phyloP scores from a whole-genome alignment of 495 filamentous ascomycete species.

The Podospora conica region DNA sequence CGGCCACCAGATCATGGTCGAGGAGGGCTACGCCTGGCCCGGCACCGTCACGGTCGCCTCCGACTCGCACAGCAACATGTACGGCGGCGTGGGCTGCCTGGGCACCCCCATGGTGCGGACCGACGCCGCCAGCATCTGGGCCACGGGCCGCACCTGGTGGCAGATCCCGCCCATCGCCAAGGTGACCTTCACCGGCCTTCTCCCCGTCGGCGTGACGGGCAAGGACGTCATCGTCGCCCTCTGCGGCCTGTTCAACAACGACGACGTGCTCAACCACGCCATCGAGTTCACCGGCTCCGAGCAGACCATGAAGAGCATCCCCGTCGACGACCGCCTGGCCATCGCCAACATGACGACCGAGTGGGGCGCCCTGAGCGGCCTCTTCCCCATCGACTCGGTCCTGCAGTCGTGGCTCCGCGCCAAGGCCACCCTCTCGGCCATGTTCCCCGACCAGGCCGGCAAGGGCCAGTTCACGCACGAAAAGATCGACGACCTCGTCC shows the following conservation, averaged over 20 bases:
- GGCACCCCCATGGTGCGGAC: slow-evolving; percentile 84
- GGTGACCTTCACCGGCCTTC: slow-evolving; percentile 66
- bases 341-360: slow-evolving; percentile 97
- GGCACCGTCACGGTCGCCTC: slow-evolving; percentile 77
- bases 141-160: slow-evolving; percentile 80
- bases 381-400: slow-evolving; percentile 73
- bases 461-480: slow-evolving; percentile 53
- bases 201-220: slow-evolving; percentile 79
- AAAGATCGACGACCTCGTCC: slow-evolving; percentile 64
- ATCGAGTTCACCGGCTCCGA: slow-evolving; percentile 83
- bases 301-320: slow-evolving; percentile 67
- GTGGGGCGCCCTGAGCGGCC: slow-evolving; percentile 76
- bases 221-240: slow-evolving; percentile 94
- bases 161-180: slow-evolving; percentile 81
- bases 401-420: slow-evolving; percentile 69
- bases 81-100: slow-evolving; percentile 70
- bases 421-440: slow-evolving; percentile 66
- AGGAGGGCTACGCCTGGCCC: slow-evolving; percentile 56
- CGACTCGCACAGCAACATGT: slow-evolving; percentile 84
- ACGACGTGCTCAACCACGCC: slow-evolving; percentile 88
- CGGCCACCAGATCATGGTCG: slow-evolving; percentile 36
- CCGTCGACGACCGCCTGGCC: slow-evolving; percentile 71
- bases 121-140: slow-evolving; percentile 83
- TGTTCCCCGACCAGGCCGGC: slow-evolving; percentile 33
- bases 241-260: slow-evolving; percentile 79